A percentile compares a stretch with the other conserved stretches of the same genome.
phyloP scores from a whole-genome alignment of 257 asterid species.

The Paraleonurus japonicus region DNA sequence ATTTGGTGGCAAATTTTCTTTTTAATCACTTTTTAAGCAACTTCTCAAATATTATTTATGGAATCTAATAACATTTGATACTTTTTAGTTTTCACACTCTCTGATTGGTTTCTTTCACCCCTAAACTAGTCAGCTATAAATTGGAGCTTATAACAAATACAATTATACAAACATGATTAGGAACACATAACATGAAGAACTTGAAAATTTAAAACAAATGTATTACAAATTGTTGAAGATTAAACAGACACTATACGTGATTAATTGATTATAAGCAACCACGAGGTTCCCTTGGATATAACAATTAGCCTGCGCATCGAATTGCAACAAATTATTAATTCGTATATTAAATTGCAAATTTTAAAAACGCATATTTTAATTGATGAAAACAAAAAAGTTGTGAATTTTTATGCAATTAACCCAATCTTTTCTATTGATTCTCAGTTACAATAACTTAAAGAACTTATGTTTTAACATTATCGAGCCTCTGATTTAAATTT shows the following conservation, averaged over 20 bases:
- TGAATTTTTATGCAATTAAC: too few species aligned
- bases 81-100: background rate
- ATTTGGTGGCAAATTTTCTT: background rate
- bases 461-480: too few species aligned
- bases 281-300: background rate
- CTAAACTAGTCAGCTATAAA: background rate
- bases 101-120: background rate
- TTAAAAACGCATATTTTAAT: too few species aligned
- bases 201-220: background rate
- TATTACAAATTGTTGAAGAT: slow-evolving; percentile 1
- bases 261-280: slow-evolving; percentile 28
- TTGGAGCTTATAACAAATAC: background rate
- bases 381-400: too few species aligned
- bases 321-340: too few species aligned
- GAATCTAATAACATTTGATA: background rate
- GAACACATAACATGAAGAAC: background rate
- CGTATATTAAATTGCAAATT: too few species aligned
- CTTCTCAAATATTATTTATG: background rate
- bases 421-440: too few species aligned
- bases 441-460: too few species aligned
- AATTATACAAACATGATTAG: background rate
- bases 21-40: background rate
- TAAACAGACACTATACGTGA: slow-evolving; percentile 19
- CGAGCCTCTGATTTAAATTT: too few species aligned
- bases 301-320: too few species aligned